Conservation (phyloP, 192 early-diverging fungal species). For the Chytriomyces sp. region DNA sequence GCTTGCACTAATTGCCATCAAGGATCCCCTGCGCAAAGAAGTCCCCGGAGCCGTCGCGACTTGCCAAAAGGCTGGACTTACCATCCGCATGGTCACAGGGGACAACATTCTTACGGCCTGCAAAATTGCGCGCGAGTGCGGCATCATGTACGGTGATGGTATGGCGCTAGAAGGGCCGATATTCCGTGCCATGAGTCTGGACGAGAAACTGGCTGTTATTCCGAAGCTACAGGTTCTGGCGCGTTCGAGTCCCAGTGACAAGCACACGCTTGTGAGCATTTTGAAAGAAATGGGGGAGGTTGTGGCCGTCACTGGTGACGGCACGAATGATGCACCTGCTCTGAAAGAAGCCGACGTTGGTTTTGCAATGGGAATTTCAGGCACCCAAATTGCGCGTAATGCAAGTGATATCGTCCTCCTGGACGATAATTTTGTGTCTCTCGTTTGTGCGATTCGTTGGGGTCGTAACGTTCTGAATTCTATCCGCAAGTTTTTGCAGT, state of each 20-base stretch:
- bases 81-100: slow-evolving; percentile 63
- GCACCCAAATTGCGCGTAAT: slow-evolving; percentile 62
- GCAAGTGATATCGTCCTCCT: slow-evolving; percentile 63
- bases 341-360: slow-evolving; percentile 60
- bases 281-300: slow-evolving; percentile 56
- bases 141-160: slow-evolving; percentile 55
- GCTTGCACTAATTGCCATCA: slow-evolving; percentile 59
- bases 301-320: slow-evolving; percentile 62
- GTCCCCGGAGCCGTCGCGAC: slow-evolving; percentile 54
- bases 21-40: slow-evolving; percentile 62
- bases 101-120: slow-evolving; percentile 64
- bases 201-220: slow-evolving; percentile 53
- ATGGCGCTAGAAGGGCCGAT: slow-evolving; percentile 62
- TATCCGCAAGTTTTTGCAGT: slow-evolving; percentile 61
- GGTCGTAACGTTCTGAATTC: slow-evolving; percentile 58
- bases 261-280: slow-evolving; percentile 52
- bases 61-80: slow-evolving; percentile 58
- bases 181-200: slow-evolving; percentile 52
- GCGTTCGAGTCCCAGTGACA: slow-evolving; percentile 53
- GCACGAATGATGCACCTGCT: slow-evolving; percentile 56
- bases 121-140: slow-evolving; percentile 61
- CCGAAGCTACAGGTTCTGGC: slow-evolving; percentile 58
- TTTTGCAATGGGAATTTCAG: slow-evolving; percentile 63
- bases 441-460: slow-evolving; percentile 60
- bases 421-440: slow-evolving; percentile 64